Evolutionary conservation across 345 rosid genomes (phyloP), one percentile per base, ranked within the genome.

Genomic region (Viola odorata): DNA sequence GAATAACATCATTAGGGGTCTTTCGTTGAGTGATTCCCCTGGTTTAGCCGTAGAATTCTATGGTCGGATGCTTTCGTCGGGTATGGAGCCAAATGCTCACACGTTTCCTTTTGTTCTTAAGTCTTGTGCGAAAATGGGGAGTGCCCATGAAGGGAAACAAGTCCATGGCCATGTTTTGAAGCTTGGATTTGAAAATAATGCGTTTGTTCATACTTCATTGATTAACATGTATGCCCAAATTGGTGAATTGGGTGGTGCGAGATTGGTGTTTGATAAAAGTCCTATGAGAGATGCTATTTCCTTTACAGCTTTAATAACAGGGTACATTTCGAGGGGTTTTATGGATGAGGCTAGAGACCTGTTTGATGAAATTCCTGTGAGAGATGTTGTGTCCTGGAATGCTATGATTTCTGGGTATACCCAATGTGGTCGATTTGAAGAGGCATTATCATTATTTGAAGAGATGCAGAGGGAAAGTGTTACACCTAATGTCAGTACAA

Each of bases 41-140:
- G 38, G 37, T 48, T 67, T 71, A n/a, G 84, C 86, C 55, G 10
- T 87, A 4, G 41, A 57, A 15, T 51, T 78, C 44, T 87, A 80
- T 61, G 60, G 74, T 38, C 62, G 67, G 32, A 84, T 91, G 97
- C 55, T 85, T 58, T 62, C 58, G 8, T 58, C 77, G 11, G 82
- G 89, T 56, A 32, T 71, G 40, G 58, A 57, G 60, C 91, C 89
- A 1, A 84, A 87, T 76, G 50, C 73, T 8, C 75, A 74, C 52
- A 80, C 95, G 5, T 87, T 82, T 60, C 92, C 97, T 23, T 87
- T 79, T 36, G 67, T 84, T 41, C 67, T 91, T 65, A 87, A 85
- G 78, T 74, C 85, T 37, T 82, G 91, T 12, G 73, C 84, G 15
- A 84, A 75, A 58, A 57, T 66, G 1, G 68, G 53, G 49, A 58